A percentile compares a stretch with the other conserved stretches of the same genome.
These are phyloP conservation scores for Exophiala sp. DNA, from an alignment of 2,329 filamentous ascomycete species.

Conservation along the genomic window DNA sequence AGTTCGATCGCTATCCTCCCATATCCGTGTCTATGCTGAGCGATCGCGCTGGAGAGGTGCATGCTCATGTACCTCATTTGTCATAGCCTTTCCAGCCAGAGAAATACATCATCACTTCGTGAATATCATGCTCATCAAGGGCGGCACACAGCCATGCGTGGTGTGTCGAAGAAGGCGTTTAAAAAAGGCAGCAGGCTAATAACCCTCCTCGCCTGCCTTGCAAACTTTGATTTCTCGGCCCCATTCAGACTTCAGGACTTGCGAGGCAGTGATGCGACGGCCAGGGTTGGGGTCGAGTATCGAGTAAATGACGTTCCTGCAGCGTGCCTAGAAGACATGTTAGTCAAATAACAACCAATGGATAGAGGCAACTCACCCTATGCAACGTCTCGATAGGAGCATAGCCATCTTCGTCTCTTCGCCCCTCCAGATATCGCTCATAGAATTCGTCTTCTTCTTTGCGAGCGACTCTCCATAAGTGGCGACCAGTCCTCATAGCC, in stretches of 20 bases:
- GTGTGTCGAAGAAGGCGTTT: not conserved
- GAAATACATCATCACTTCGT: slow-evolving; percentile 16
- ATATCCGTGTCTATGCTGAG: not conserved
- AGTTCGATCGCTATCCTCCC: not conserved
- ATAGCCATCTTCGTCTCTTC: slow-evolving; percentile 92
- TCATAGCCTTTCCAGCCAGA: not conserved
- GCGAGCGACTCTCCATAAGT: slow-evolving; percentile 94
- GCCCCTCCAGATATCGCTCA: slow-evolving; percentile 85
- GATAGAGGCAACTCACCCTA: slow-evolving; percentile 62
- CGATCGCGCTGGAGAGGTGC: no score
- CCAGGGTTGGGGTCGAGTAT: slow-evolving; percentile 92
- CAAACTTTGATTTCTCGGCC: slow-evolving; percentile 96
- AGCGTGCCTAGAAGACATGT: slow-evolving; percentile 67
- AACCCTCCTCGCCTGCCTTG: slow-evolving; percentile 92
- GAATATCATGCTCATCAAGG: slow-evolving; percentile 14
- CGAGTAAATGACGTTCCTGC: slow-evolving; percentile 97
- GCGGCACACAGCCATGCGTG: not conserved
- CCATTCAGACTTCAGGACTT: slow-evolving; percentile 98
- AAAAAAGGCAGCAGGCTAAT: slow-evolving; percentile 46
- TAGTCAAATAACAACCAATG: slow-evolving; percentile 12
- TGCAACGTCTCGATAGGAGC: slow-evolving; percentile 93
- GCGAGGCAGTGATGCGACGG: slow-evolving; percentile 88
- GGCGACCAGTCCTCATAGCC: slow-evolving; percentile 95
- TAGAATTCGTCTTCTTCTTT: slow-evolving; percentile 98
- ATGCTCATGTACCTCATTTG: no score